Conservation (phyloP, 331 rosid genomes). For the Phaseolus coccineus region DNA sequence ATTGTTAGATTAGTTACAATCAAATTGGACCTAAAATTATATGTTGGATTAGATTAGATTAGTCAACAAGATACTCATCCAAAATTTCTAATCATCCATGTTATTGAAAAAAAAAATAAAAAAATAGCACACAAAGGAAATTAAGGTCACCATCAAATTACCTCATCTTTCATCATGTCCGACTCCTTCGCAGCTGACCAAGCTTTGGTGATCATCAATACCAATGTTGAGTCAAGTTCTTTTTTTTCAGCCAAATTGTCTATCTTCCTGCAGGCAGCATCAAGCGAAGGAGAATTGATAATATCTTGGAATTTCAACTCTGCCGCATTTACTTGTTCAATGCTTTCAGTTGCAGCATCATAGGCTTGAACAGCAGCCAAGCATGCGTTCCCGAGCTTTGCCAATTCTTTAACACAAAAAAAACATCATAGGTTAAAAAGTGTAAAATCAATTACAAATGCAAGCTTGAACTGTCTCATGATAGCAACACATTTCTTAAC, state of each 20-base stretch:
- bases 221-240: slow-evolving; percentile 88
- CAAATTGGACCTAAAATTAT: slow-evolving; percentile 26
- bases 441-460: slow-evolving; percentile 1
- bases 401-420: slow-evolving; percentile 58
- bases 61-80: slow-evolving; percentile 14
- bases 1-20: slow-evolving; percentile 31
- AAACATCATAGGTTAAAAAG: slow-evolving; percentile 20
- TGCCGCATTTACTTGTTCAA: slow-evolving; percentile 84
- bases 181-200: slow-evolving; percentile 97
- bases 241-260: slow-evolving; percentile 88
- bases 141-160: slow-evolving; percentile 45
- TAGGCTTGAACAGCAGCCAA: slow-evolving; percentile 88
- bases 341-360: slow-evolving; percentile 82
- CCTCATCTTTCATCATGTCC: slow-evolving; percentile 89
- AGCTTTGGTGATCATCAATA: slow-evolving; percentile 95
- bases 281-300: slow-evolving; percentile 80
- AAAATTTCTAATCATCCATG: slow-evolving; percentile 18
- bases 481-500: slow-evolving; percentile 14
- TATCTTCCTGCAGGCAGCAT: slow-evolving; percentile 95
- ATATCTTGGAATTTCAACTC: slow-evolving; percentile 93
- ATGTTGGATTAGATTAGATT: background rate
- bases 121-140: slow-evolving; percentile 24
- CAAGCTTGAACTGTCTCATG: slow-evolving; percentile 27
- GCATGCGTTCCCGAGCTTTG: slow-evolving; percentile 76
- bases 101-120: background rate